Base-by-base conservation (phyloP, 169 alveolate species). In the Eimeria praecox region DNA sequence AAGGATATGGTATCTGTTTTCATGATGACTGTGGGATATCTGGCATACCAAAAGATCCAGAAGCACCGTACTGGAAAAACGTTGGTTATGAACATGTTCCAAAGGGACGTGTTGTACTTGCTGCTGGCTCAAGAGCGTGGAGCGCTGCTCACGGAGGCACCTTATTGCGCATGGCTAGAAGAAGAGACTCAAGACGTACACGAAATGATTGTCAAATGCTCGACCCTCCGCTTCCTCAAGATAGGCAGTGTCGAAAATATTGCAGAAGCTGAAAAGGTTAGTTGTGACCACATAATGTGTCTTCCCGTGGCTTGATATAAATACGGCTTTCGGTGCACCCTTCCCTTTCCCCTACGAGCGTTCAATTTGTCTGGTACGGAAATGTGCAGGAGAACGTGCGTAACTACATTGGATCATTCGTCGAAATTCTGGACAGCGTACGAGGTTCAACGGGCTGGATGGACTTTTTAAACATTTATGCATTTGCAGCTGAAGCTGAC, bases 51-150 rank as follows among this genome's bases (percentile, higher is more conserved):
- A 49, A 93, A 66, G 75, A 66, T 93, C 46, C 94, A 82, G 78
- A 93, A 93, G n/a, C 90, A 80, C 88, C 91, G 96, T 40, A 93
- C 96, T 20, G 96, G 96, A 24, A 80, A 71, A 56, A 93, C 96
- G 40, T 52, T 82, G 49, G 87, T 93, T 33, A 62, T 93, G 96
- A 49, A 82, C 35, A 75, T 59, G 20, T 93, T 54, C 38, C 89
- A 38, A 73, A 62, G 93, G 54, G 88, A 77, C 22, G 75, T 93
- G 46, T 52, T 93, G 77, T 66, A 82, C 46, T 69, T 93, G 33
- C n/a, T 46, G 66, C 64, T 35, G 87, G 71, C 92, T 16, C 35
- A 59, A 33, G n/a, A 66, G 18, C 69, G 75, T n/a, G 93, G 77
- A 16, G 46, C 56, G 64, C 66, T 82, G 56, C 80, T 27, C 24